Percentiles rank a stretch among this genome's conserved stretches.
These are phyloP conservation scores for Echites panduratus DNA, from an alignment of 257 asterid genomes.

Conservation along the genomic window DNA sequence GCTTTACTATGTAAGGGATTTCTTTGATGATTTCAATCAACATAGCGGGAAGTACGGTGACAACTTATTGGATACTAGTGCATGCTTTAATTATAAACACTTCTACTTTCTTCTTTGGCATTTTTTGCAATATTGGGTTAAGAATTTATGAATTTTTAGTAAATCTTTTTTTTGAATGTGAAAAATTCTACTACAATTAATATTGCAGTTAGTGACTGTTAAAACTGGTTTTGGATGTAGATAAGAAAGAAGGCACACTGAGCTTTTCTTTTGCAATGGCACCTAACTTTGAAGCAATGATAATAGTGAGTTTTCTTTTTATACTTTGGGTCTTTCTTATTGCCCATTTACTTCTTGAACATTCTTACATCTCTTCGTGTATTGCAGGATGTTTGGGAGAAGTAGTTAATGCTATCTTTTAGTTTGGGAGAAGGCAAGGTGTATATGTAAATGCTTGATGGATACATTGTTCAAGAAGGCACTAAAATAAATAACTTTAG, in stretches of 20 bases:
- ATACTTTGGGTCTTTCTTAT: background rate
- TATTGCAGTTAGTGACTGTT: no score
- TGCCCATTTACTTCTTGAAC: background rate
- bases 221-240: slow-evolving; percentile 31
- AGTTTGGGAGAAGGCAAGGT: no score
- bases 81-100: background rate
- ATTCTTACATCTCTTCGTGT: background rate
- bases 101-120: background rate
- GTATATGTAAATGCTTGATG: background rate
- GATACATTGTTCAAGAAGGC: background rate
- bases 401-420: no score
- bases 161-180: background rate
- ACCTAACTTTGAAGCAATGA: slow-evolving; percentile 83
- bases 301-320: slow-evolving; percentile 47
- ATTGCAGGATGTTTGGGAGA: slow-evolving; percentile 87
- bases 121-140: background rate
- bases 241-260: slow-evolving; percentile 97
- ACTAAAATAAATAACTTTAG: background rate
- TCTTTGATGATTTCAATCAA: background rate
- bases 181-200: background rate
- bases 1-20: background rate
- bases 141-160: background rate
- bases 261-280: slow-evolving; percentile 95
- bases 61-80: no score
- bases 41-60: background rate